phyloP scores from a whole-genome alignment of 108 stramenopile species.

The Phaeodactylum tricornutum region DNA sequence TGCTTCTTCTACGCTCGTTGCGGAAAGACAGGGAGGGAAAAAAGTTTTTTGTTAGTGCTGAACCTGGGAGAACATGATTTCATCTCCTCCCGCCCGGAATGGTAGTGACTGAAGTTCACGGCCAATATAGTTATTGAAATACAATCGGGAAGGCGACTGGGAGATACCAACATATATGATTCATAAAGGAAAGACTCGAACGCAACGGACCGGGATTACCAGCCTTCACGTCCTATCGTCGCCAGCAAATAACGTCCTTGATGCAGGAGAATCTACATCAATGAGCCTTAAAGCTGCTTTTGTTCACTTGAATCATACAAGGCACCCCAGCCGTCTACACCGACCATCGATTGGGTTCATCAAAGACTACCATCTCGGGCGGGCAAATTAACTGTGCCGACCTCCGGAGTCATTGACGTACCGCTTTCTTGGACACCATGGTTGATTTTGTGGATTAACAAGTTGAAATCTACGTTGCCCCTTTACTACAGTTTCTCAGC shows the following conservation, averaged over 20 bases:
- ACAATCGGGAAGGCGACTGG: constrained; percentile 1
- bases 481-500: too few species aligned
- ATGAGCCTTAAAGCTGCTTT: neutral
- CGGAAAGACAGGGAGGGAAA: constrained; percentile 3
- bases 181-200: neutral
- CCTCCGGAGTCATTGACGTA: constrained; percentile 87
- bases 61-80: neutral
- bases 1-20: constrained; percentile 66
- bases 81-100: too few species aligned
- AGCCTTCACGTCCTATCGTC: neutral
- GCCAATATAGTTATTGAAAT: neutral
- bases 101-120: neutral
- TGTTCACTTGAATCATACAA: too few species aligned
- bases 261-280: neutral
- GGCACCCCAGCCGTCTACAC: too few species aligned
- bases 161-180: neutral
- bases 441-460: constrained; percentile 11
- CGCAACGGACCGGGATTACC: neutral
- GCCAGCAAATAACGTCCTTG: neutral
- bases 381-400: constrained; percentile 63
- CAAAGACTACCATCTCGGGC: constrained; percentile 87
- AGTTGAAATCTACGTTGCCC: too few species aligned
- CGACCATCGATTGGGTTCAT: neutral
- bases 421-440: constrained; percentile 83
- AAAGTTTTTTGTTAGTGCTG: neutral